Conservation (phyloP, 2,329 filamentous ascomycete species). For the Hypoxylon sp. region DNA sequence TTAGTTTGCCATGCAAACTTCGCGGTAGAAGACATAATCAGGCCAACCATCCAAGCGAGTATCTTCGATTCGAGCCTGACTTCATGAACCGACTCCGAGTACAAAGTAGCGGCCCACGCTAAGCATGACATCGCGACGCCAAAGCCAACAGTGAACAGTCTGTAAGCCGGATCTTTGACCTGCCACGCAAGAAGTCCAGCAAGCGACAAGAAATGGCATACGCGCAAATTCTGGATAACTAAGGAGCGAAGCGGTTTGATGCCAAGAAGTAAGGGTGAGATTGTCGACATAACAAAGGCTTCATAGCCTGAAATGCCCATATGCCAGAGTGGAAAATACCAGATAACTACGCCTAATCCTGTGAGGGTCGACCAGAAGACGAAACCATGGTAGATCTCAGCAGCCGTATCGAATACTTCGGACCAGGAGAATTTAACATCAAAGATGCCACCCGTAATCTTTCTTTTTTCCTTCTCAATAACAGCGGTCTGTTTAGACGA, state of each 20-base stretch:
- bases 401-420: constrained; percentile 83
- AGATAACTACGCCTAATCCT: constrained; percentile 88
- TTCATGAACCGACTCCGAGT: constrained; percentile 81
- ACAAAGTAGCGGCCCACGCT: constrained; percentile 86
- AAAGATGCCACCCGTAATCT: constrained; percentile 78
- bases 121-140: constrained; percentile 85
- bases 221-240: constrained; percentile 76
- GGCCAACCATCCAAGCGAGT: constrained; percentile 83
- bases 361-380: constrained; percentile 97
- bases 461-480: constrained; percentile 84
- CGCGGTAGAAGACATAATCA: constrained; percentile 87
- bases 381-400: constrained; percentile 94
- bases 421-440: constrained; percentile 79
- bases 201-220: constrained; percentile 83
- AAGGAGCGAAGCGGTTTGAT: constrained; percentile 78
- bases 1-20: constrained; percentile 97
- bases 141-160: constrained; percentile 86
- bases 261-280: constrained; percentile 84
- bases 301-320: constrained; percentile 99
- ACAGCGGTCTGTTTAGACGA: constrained; percentile 65
- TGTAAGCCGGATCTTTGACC: constrained; percentile 77
- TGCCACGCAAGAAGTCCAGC: constrained; percentile 85
- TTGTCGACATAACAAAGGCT: constrained; percentile 85
- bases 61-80: constrained; percentile 85
- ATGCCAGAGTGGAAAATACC: constrained; percentile 99